Evolutionary conservation across 208 protist genomes (phyloP), one percentile per base, ranked within the genome.

Genomic region (Crithidia fasciculata): DNA sequence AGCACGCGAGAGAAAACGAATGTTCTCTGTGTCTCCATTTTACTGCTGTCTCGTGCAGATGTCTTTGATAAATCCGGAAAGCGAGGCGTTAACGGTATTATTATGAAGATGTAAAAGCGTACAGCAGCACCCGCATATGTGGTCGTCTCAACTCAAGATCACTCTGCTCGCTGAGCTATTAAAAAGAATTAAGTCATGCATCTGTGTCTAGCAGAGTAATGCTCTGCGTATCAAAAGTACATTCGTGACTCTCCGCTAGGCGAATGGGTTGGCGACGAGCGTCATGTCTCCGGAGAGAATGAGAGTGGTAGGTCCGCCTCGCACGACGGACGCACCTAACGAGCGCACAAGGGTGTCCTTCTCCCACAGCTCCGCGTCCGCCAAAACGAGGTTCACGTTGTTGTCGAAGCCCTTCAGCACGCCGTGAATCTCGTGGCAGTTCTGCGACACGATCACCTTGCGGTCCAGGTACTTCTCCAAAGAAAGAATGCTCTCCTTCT

Each of bases 391-490:
- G 47, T 91, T 93, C 19, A 96, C 81, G 58, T 96, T 96, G 64
- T 94, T 94, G 65, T 96, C 91, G 45, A 93, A 96, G n/a, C 91
- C 89, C 64, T 96, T 96, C 12, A 96, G 72, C 6, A 94, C 79
- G 9, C 89, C 91, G 40, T 89, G 85, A 5, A 94, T 59, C 44
- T 94, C 85, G 12, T 72, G 63, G 18, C 69, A 54, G 12, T 75
- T 79, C 54, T 91, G 60, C 2, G 64, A 63, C 2, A 85, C 69
- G 15, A 93, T 75, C 10, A 96, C 68, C 45, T 91, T 93, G 6
- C 89, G 78, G 59, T 94, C 91, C 2, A 96, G 84, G 63, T 87
- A 91, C 66, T 88, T 91, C 53, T 94, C 87, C 5, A 96, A 61
- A 10, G 87, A 72, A 16, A 93, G 74, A 52, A 96, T 92, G 43